Evolutionary conservation across 2,329 filamentous ascomycete genomes (phyloP), one percentile per base, ranked within the genome.

Genomic region (Lasiodiplodia gonubiensis): DNA sequence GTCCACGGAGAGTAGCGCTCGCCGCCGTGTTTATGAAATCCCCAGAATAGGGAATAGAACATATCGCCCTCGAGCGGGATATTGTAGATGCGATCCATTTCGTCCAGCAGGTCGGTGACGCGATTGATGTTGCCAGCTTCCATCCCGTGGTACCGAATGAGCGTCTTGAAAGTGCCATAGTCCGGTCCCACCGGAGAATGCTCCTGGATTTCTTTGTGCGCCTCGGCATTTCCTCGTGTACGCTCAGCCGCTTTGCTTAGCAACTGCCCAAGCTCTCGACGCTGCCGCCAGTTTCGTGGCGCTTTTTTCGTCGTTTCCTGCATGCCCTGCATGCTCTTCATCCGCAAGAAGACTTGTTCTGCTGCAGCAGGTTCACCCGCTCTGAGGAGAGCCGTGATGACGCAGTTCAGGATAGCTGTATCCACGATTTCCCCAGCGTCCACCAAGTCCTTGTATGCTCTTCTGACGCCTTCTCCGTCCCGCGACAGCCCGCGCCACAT

Each of bases 351-450:
- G 12, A 97, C 88, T 68, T 90, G 86, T 72, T 94, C 89, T 2
- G 94, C 95, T 0, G 92, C 89, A 7, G 84, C 81, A 48, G 90
- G 86, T 74, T 99, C 94, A 49, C 90, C 90, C 16, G 90, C 89
- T 67, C 88, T 85, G 52, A 97, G 84, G 23, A 98, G 85, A 1
- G 93, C 89, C 0, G 89, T 85, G 69, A 98, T 92, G 73, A 97
- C 89, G 72, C 91, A 92, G 75, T 98, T 98, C 77, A 98, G 84
- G 16, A 93, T 90, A 2, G 91, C 85, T 0, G 92, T 94, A 77
- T 98, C 94, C 66, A 99, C 89, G 69, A 97, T 89, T 77, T 98
- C 92, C 39, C 93, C 93, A 0, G 89, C 86, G 46, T 91, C 83
- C n/a, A 98, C 90, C 79, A 97, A 90, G 25, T 93, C 89, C 70